phyloP scores from a whole-genome alignment of 2,329 filamentous ascomycete species.

The Simplicillium sp. region DNA sequence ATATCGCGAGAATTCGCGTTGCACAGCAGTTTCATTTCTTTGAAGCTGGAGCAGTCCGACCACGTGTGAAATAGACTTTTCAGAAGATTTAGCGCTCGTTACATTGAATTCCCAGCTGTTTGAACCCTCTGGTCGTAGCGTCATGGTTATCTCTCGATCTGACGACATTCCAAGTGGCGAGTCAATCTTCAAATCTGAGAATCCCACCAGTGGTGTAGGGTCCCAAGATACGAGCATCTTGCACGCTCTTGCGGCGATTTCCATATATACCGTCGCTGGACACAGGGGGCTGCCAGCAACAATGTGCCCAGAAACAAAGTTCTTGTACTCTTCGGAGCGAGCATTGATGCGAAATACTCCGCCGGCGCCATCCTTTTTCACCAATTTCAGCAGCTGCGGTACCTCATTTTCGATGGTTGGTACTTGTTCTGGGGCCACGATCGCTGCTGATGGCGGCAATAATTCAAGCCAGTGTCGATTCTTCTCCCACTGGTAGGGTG shows the following conservation, averaged over 20 bases:
- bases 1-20: neutral
- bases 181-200: too few species aligned
- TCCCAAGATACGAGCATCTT: too few species aligned
- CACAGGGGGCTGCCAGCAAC: conserved; percentile 14
- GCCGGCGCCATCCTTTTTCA: neutral
- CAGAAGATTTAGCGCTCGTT: too few species aligned
- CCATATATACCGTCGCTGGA: conserved; percentile 18
- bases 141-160: too few species aligned
- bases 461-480: conserved; percentile 13
- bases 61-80: too few species aligned
- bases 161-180: too few species aligned
- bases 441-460: neutral
- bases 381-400: neutral
- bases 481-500: conserved; percentile 19
- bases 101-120: too few species aligned
- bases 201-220: too few species aligned
- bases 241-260: conserved; percentile 7
- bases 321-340: conserved; percentile 8
- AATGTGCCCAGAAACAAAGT: conserved; percentile 12
- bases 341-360: neutral
- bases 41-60: too few species aligned
- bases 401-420: neutral
- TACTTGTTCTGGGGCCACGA: too few species aligned
- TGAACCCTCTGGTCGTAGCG: too few species aligned
- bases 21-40: too few species aligned